Percentiles rank a stretch among this genome's conserved stretches.
These are phyloP conservation scores for Nannochloropsis granulata DNA, from an alignment of 108 stramenopile genomes.

Conservation along the genomic window DNA sequence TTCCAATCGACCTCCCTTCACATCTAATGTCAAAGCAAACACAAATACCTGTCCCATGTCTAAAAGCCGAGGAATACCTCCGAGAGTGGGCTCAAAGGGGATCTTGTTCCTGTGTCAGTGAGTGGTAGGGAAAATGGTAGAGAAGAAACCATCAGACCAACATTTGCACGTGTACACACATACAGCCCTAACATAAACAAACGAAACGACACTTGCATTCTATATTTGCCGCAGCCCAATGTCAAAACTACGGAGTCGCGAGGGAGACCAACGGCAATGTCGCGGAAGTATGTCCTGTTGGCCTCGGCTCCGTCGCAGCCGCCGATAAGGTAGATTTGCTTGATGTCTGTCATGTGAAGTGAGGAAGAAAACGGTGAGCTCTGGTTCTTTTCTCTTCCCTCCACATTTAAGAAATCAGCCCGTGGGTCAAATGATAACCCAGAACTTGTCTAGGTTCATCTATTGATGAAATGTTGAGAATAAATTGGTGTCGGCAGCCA, in stretches of 20 bases:
- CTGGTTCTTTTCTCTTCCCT: not conserved
- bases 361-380: not conserved
- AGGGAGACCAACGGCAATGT: constrained; percentile 52
- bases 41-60: constrained; percentile 54
- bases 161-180: not conserved
- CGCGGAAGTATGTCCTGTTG: constrained; percentile 58
- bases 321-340: constrained; percentile 59
- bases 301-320: constrained; percentile 65
- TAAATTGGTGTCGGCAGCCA: too few relatives aligned
- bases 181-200: not conserved
- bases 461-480: too few relatives aligned
- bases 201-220: constrained; percentile 33
- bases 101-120: not conserved
- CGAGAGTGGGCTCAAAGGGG: not conserved
- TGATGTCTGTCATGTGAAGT: constrained; percentile 24
- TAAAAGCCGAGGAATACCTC: constrained; percentile 54
- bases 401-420: not conserved
- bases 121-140: not conserved
- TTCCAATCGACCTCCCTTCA: too few relatives aligned
- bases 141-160: not conserved
- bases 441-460: too few relatives aligned
- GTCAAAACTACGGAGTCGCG: constrained; percentile 54
- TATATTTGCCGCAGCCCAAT: constrained; percentile 66
- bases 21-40: too few relatives aligned
- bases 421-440: too few relatives aligned